phyloP scores from a whole-genome alignment of 148 eudicot genomes.

The Bassia scoparia region DNA sequence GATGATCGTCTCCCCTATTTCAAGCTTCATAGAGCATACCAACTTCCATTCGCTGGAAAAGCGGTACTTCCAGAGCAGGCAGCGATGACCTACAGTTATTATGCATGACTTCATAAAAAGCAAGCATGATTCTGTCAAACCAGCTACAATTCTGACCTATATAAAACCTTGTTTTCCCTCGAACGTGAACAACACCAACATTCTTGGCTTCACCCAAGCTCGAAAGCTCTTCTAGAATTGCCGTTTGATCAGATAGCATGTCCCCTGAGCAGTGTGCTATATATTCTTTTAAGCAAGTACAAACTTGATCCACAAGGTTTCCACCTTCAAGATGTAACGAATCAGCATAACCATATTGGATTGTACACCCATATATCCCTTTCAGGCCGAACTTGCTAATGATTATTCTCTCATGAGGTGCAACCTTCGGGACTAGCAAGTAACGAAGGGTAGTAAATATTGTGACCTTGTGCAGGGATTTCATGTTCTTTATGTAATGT shows the following conservation, averaged over 20 bases:
- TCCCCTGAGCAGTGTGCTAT: constrained; percentile 24
- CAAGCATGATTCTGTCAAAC: constrained; percentile 61
- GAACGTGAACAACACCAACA: constrained; percentile 55
- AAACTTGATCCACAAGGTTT: constrained; percentile 44
- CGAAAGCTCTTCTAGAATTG: constrained; percentile 33
- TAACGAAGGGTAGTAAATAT: constrained; percentile 57
- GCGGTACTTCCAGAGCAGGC: constrained; percentile 49
- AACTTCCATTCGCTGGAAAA: constrained; percentile 46
- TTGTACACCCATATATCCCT: constrained; percentile 55
- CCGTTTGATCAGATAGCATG: constrained; percentile 9
- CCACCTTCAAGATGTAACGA: constrained; percentile 47
- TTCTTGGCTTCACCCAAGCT: constrained; percentile 45
- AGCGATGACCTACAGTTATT: constrained; percentile 58
- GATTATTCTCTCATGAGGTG: constrained; percentile 42
- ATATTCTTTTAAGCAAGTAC: constrained; percentile 31
- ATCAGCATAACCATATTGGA: constrained; percentile 65
- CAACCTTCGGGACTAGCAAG: constrained; percentile 52
- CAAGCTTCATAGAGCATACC: constrained; percentile 57
- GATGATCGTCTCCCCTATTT: neutral
- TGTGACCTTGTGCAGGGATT: constrained; percentile 55
- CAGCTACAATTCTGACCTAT: constrained; percentile 43
- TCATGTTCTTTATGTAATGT: constrained; percentile 60
- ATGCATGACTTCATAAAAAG: constrained; percentile 60
- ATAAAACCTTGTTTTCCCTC: constrained; percentile 66
- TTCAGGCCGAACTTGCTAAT: constrained; percentile 37